These are phyloP conservation scores for Chlamydomonas incerta DNA, from an alignment of 139 green algal genomes.

Conservation along the genomic window DNA sequence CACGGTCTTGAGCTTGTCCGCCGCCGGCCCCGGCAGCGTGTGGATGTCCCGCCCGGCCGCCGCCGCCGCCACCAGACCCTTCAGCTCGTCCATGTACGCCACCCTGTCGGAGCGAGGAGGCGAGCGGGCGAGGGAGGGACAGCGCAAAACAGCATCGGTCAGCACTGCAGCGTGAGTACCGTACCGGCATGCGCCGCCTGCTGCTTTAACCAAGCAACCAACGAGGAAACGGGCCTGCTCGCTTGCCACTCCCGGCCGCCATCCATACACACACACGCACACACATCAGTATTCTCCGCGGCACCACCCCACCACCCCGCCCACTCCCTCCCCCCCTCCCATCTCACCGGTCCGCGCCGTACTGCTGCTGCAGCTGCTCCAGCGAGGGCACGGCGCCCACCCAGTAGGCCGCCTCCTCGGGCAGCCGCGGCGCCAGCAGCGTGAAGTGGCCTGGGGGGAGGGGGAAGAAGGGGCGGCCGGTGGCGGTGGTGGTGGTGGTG, in stretches of 20 bases:
- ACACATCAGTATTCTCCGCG: no score
- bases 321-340: not conserved
- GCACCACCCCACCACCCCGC: no score
- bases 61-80: not conserved
- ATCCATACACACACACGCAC: not conserved
- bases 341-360: constrained; percentile 47
- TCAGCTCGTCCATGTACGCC: constrained; percentile 32
- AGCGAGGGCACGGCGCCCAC: constrained; percentile 47
- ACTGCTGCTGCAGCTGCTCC: constrained; percentile 38
- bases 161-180: not conserved
- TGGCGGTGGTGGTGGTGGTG: not conserved
- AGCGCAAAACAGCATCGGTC: no score
- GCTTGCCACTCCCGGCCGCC: not conserved
- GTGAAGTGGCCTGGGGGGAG: constrained; percentile 30
- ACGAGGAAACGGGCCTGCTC: no score
- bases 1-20: not conserved
- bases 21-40: not conserved
- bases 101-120: not conserved
- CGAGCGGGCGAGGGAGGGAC: no score
- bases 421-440: constrained; percentile 49
- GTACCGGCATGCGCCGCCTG: no score
- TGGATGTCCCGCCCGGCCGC: constrained; percentile 4
- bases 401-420: constrained; percentile 50
- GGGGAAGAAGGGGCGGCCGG: not conserved
- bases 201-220: no score